Evolutionary conservation across 2,329 filamentous ascomycete species (phyloP).

Genomic region (Sphaerostilbella broomeana): DNA sequence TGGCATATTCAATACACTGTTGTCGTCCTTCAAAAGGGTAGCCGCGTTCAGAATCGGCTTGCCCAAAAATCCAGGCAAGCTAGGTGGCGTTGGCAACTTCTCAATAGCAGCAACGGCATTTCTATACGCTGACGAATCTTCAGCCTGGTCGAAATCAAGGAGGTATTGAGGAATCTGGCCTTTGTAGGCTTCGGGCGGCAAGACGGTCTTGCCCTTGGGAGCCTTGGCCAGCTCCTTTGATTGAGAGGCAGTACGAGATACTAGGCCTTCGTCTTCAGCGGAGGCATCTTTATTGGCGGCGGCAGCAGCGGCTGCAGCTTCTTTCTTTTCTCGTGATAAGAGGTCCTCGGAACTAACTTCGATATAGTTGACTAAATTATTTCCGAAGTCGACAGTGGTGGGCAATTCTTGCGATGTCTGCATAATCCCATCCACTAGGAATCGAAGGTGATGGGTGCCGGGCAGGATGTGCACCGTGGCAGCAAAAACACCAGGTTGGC

Average conservation of each 20-base stretch:
- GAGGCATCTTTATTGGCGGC: constrained; percentile 13
- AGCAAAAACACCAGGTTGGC: constrained; percentile 59
- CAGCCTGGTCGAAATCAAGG: constrained; percentile 75
- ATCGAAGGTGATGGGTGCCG: constrained; percentile 94
- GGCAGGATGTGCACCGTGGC: constrained; percentile 78
- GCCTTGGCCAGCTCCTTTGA: constrained; percentile 38
- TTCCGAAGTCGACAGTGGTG: constrained; percentile 95
- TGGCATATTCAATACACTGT: constrained; percentile 91
- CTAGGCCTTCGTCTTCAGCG: constrained; percentile 9
- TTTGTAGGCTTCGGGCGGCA: constrained; percentile 57
- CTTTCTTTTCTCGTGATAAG: constrained; percentile 30
- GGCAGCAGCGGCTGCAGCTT: no score
- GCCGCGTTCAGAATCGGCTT: constrained; percentile 92
- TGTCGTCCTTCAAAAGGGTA: constrained; percentile 93
- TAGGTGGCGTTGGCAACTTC: constrained; percentile 76
- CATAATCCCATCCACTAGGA: constrained; percentile 92
- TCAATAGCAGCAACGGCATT: constrained; percentile 68
- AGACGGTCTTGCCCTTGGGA: constrained; percentile 49
- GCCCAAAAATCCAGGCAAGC: constrained; percentile 80
- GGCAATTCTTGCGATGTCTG: constrained; percentile 78
- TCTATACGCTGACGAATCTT: constrained; percentile 68
- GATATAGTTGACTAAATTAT: constrained; percentile 97
- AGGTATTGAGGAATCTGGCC: constrained; percentile 76
- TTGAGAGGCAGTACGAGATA: constrained; percentile 12
- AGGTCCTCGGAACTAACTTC: constrained; percentile 78